Evolutionary conservation across 768 basidiomycete genomes (phyloP).

Genomic region (Mycena belliarum): DNA sequence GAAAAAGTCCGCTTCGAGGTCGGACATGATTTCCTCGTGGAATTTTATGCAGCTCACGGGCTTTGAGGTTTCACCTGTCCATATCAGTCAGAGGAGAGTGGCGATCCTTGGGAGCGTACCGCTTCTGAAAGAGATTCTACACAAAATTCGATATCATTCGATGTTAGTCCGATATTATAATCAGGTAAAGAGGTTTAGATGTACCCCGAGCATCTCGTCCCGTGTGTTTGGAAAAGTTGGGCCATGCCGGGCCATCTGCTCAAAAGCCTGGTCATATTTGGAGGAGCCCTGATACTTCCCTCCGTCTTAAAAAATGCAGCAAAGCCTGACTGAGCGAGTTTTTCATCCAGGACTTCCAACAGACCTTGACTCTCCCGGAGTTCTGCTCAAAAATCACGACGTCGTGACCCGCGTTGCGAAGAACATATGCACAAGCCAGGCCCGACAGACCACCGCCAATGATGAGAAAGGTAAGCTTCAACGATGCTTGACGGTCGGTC

Average conservation of each 20-base stretch:
- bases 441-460: slow-evolving; percentile 38
- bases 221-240: background rate
- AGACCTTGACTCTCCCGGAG: background rate
- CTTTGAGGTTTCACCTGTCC: slow-evolving; percentile 1
- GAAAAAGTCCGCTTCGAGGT: slow-evolving; percentile 11
- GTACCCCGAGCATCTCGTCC: slow-evolving; percentile 4
- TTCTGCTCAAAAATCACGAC: slow-evolving; percentile 5
- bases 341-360: too few species aligned
- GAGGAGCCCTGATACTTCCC: slow-evolving; percentile 12
- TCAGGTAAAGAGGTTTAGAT: too few species aligned
- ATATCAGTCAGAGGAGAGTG: background rate
- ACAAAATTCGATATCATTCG: too few species aligned
- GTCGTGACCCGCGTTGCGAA: slow-evolving; percentile 22
- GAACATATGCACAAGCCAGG: slow-evolving; percentile 32
- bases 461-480: slow-evolving; percentile 34
- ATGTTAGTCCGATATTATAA: too few species aligned
- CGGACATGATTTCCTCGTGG: slow-evolving; percentile 7
- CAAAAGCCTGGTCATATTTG: slow-evolving; percentile 16
- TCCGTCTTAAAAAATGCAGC: slow-evolving; percentile 3
- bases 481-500: background rate
- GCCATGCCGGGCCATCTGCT: slow-evolving; percentile 11
- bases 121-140: slow-evolving; percentile 9
- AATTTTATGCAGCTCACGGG: slow-evolving; percentile 14
- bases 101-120: background rate
- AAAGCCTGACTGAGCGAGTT: background rate